Evolutionary conservation across 345 rosid genomes (phyloP).

Genomic region (Syzygium aqueum): DNA sequence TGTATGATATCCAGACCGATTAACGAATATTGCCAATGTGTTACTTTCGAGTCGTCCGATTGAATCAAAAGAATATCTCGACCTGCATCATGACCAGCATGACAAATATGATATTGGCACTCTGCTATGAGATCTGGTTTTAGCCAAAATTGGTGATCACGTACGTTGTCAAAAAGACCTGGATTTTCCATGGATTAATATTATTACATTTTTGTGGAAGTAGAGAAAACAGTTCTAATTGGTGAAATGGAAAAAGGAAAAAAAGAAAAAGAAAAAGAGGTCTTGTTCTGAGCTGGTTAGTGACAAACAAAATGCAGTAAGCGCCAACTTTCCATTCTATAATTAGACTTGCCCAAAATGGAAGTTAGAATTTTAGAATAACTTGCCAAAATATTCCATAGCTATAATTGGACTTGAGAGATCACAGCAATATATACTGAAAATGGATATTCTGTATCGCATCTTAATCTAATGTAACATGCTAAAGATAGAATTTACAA

Average conservation of each 20-base stretch:
- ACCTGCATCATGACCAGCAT: not conserved
- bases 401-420: not conserved
- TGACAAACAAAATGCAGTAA: not conserved
- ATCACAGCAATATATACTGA: not conserved
- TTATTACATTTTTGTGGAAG: not conserved
- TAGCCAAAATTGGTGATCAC: not conserved
- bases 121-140: not conserved
- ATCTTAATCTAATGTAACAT: not conserved
- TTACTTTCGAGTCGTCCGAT: not conserved
- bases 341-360: not conserved
- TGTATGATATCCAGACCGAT: not conserved
- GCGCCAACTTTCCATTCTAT: not conserved
- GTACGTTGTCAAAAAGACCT: not conserved
- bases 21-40: not conserved
- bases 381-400: not conserved
- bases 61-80: not conserved
- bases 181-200: not conserved
- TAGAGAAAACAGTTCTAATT: not conserved
- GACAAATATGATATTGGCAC: not conserved
- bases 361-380: not conserved
- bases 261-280: not conserved
- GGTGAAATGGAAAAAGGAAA: not conserved
- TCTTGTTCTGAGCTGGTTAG: not conserved
- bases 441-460: not conserved
- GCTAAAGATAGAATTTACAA: not conserved